Evolutionary conservation across 768 basidiomycete species (phyloP).

Genomic region (Mycena epipterygia): DNA sequence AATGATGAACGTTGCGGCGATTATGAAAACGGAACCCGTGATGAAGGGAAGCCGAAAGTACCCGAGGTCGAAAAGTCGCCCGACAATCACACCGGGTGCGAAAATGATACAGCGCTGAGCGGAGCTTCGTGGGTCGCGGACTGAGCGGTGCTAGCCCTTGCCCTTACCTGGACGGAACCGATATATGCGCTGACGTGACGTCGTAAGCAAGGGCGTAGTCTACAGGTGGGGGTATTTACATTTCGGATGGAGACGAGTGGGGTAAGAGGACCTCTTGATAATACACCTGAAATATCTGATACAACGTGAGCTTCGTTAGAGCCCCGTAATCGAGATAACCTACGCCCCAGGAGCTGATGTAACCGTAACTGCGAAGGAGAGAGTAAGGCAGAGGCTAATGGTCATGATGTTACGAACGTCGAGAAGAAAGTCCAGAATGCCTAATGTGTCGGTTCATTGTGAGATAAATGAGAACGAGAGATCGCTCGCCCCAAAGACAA

Average conservation of each 20-base stretch:
- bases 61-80: constrained; percentile 65
- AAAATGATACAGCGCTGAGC: constrained; percentile 24
- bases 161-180: constrained; percentile 11
- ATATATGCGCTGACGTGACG: constrained; percentile 13
- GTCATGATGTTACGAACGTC: not conserved
- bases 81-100: constrained; percentile 15
- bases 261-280: constrained; percentile 20
- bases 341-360: constrained; percentile 28
- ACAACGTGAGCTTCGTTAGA: not conserved
- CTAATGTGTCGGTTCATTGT: not conserved
- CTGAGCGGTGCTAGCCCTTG: not conserved
- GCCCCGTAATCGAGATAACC: not conserved
- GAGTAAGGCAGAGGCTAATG: no score
- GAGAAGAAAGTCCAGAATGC: not conserved
- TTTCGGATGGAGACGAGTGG: constrained; percentile 11
- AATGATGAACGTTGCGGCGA: constrained; percentile 60
- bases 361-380: constrained; percentile 11
- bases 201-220: not conserved
- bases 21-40: constrained; percentile 53
- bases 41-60: constrained; percentile 58
- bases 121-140: not conserved
- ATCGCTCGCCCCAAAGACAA: not conserved
- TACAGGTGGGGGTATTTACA: not conserved
- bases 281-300: constrained; percentile 15
- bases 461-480: not conserved